Evolutionary conservation across 768 basidiomycete genomes (phyloP).

Genomic region (Phallus indusiatus): DNA sequence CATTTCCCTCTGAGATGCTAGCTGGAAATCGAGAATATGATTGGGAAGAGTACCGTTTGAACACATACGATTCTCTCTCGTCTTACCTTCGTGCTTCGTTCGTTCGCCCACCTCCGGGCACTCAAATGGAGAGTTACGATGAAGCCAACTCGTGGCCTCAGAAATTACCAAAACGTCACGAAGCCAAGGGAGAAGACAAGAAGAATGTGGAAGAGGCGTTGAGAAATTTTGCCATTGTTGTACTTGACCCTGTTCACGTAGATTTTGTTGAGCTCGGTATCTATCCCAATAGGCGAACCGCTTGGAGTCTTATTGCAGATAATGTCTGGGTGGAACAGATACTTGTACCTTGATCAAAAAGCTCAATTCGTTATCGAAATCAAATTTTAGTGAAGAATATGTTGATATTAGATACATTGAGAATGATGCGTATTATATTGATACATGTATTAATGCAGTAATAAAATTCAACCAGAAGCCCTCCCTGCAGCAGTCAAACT

Average conservation of each 20-base stretch:
- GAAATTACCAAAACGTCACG: conserved; percentile 36
- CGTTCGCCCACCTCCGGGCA: conserved; percentile 61
- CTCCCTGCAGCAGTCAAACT: conserved; percentile 24
- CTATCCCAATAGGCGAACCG: conserved; percentile 48
- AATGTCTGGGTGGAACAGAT: conserved; percentile 49
- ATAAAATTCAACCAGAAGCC: background rate
- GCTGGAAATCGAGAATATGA: conserved; percentile 33
- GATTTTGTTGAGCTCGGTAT: conserved; percentile 58
- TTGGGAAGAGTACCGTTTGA: conserved; percentile 59
- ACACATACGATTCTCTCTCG: conserved; percentile 50
- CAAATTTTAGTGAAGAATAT: background rate
- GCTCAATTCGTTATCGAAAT: background rate
- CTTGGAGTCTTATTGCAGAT: conserved; percentile 35
- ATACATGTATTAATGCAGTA: background rate
- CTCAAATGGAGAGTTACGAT: conserved; percentile 38
- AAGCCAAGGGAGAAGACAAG: conserved; percentile 32
- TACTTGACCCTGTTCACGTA: conserved; percentile 61
- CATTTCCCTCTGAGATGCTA: conserved; percentile 21
- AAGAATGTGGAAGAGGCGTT: conserved; percentile 44
- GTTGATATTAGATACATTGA: background rate
- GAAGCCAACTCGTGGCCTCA: conserved; percentile 56
- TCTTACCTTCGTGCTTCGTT: conserved; percentile 61
- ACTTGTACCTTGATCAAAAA: conserved; percentile 46
- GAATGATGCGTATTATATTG: background rate
- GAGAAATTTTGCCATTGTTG: conserved; percentile 58